Base-by-base conservation (phyloP, 140 eudicot species). In the Anethum foeniculum region DNA sequence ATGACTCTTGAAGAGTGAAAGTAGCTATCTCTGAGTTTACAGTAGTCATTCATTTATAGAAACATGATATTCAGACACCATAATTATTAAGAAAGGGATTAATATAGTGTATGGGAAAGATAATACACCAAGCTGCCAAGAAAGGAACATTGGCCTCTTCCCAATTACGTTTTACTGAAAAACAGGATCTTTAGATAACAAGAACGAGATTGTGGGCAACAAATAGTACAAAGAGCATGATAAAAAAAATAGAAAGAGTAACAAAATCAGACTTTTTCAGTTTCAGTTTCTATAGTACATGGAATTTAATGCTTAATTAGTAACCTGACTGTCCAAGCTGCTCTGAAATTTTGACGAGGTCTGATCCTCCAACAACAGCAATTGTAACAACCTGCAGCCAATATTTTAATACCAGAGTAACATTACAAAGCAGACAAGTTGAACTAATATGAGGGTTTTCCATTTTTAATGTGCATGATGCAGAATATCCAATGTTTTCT, bases 321-420 rank as follows among this genome's bases (percentile, higher is more conserved):
- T 38, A 38, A 38, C 41, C 41, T 38, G 4, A 38, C 41, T 38
- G 41, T 38, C 98, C 98, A 73, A 94, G 96, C 90, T 94, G 97
- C 83, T 94, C 98, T 41, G 98, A 90, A 81, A 92, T 94, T 90
- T 94, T 94, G 82, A 90, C 90, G 75, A 94, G 89, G 83, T 94
- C 98, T 78, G 97, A 94, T 82, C 98, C 98, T 85, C 98, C 98
- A 83, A 94, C 98, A 74, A 94, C 89, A 48, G 97, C 98, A 84
- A 94, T 88, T 25, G 90, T 82, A 52, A 90, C 93, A 89, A 90
- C 93, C 98, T 94, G 87, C 39, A 51, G 69, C 23, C 74, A 80
- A 82, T 32, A 38, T 44, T 12, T 58, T 77, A 58, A 77, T 58
- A 56, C 41, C 69, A 76, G 30, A 39, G 48, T 69, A 67, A 84